Percentiles rank a stretch among this genome's conserved stretches.
phyloP scores from a whole-genome alignment of 177 flowering plant species.

The Vitis hybrid region DNA sequence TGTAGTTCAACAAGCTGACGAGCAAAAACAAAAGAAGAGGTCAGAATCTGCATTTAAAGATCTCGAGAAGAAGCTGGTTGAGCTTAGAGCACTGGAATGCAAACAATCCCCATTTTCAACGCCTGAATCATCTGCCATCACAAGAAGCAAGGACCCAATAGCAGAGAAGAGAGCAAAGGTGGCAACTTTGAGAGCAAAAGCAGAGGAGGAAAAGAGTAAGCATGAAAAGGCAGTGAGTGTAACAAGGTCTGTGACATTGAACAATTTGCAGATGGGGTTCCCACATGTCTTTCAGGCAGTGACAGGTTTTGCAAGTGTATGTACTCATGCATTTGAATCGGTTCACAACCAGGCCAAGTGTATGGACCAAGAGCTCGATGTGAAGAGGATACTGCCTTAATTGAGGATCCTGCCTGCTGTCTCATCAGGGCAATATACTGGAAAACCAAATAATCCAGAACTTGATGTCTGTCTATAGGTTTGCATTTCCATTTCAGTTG shows the following conservation, averaged over 20 bases:
- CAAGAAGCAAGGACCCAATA: slow-evolving; percentile 37
- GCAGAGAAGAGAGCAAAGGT: slow-evolving; percentile 73
- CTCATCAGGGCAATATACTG: not conserved
- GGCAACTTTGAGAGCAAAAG: slow-evolving; percentile 56
- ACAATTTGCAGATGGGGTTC: slow-evolving; percentile 84
- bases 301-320: slow-evolving; percentile 89
- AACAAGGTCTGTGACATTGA: slow-evolving; percentile 79
- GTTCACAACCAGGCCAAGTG: slow-evolving; percentile 58
- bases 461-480: slow-evolving; percentile 1
- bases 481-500: not conserved
- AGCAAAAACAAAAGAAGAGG: slow-evolving; percentile 78
- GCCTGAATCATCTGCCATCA: slow-evolving; percentile 27
- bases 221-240: slow-evolving; percentile 71
- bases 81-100: slow-evolving; percentile 65
- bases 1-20: slow-evolving; percentile 82
- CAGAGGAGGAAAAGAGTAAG: slow-evolving; percentile 85
- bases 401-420: not conserved
- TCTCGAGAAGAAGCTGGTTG: slow-evolving; percentile 63
- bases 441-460: not conserved
- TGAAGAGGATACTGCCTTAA: slow-evolving; percentile 49
- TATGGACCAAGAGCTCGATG: slow-evolving; percentile 33
- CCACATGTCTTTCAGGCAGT: slow-evolving; percentile 86
- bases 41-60: slow-evolving; percentile 72
- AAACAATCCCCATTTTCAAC: slow-evolving; percentile 62
- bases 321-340: slow-evolving; percentile 72